These are phyloP conservation scores for Fulvia fulva DNA, from an alignment of 2,329 filamentous ascomycete genomes.

Conservation along the genomic window DNA sequence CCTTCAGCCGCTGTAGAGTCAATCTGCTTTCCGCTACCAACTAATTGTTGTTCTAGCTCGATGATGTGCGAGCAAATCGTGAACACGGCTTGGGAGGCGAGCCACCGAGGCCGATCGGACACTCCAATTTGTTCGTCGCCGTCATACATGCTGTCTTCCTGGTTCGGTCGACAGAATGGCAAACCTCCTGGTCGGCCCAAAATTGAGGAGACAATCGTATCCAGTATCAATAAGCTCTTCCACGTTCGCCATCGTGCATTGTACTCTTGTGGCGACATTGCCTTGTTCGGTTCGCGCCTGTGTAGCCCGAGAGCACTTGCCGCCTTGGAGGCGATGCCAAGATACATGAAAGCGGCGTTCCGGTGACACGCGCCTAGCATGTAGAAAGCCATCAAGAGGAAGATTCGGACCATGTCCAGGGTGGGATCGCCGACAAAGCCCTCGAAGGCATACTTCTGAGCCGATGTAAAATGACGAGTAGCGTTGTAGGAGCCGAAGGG, in stretches of 20 bases:
- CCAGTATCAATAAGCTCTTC: slow-evolving; percentile 47
- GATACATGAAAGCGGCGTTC: slow-evolving; percentile 61
- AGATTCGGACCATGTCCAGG: slow-evolving; percentile 50
- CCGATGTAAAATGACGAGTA: slow-evolving; percentile 45
- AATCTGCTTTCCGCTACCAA: slow-evolving; percentile 15
- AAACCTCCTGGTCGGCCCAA: slow-evolving; percentile 43
- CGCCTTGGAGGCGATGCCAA: slow-evolving; percentile 56
- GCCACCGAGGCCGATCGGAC: slow-evolving; percentile 14
- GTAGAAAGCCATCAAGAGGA: slow-evolving; percentile 57
- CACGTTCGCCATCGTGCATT: slow-evolving; percentile 38
- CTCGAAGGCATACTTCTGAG: slow-evolving; percentile 47
- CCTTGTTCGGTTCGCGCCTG: slow-evolving; percentile 26
- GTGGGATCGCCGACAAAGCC: slow-evolving; percentile 54
- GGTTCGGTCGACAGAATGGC: slow-evolving; percentile 13
- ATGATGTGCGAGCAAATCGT: slow-evolving; percentile 21
- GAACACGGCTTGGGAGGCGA: slow-evolving; percentile 14
- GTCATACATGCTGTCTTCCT: slow-evolving; percentile 17
- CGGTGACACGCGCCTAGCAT: slow-evolving; percentile 57
- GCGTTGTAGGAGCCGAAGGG: slow-evolving; percentile 25
- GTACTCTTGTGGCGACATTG: slow-evolving; percentile 15
- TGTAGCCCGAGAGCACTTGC: slow-evolving; percentile 57
- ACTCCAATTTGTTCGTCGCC: slow-evolving; percentile 12
- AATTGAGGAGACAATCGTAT: slow-evolving; percentile 48
- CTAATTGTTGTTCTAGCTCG: slow-evolving; percentile 19
- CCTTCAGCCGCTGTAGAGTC: slow-evolving; percentile 16